A percentile compares a stretch with the other conserved stretches of the same genome.
Evolutionary conservation across 2,329 filamentous ascomycete species (phyloP).

Genomic region (Alternaria infectoria): DNA sequence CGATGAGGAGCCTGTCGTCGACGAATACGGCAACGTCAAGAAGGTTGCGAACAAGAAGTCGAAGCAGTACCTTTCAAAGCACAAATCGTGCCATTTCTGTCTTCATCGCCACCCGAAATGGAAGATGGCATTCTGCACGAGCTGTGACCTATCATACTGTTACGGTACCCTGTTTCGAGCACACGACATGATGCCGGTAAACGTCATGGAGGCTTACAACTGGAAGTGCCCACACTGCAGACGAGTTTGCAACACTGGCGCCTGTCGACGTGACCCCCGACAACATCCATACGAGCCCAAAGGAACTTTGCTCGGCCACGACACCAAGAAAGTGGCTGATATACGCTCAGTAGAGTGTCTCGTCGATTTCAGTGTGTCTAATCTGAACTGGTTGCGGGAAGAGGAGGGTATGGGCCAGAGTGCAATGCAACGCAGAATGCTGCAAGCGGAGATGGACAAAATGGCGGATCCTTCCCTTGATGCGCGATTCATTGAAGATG

Average conservation of each 20-base stretch:
- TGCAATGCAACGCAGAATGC: slow-evolving; percentile 56
- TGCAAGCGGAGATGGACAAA: slow-evolving; percentile 62
- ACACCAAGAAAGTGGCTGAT: slow-evolving; percentile 89
- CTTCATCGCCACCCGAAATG: slow-evolving; percentile 79
- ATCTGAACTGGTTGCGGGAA: slow-evolving; percentile 79
- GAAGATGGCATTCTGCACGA: slow-evolving; percentile 81
- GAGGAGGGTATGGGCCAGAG: slow-evolving; percentile 52
- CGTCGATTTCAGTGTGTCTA: slow-evolving; percentile 89
- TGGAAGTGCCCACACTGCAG: slow-evolving; percentile 92
- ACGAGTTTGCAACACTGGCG: slow-evolving; percentile 84
- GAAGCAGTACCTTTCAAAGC: slow-evolving; percentile 58
- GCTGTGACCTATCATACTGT: slow-evolving; percentile 80
- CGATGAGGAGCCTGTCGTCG: slow-evolving; percentile 63
- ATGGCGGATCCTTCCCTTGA: slow-evolving; percentile 53
- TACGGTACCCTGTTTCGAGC: slow-evolving; percentile 92
- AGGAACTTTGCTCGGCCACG: slow-evolving; percentile 85
- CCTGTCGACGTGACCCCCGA: slow-evolving; percentile 72
- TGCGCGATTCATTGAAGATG: slow-evolving; percentile 52
- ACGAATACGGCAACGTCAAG: slow-evolving; percentile 68
- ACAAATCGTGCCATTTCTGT: slow-evolving; percentile 79
- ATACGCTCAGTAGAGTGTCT: slow-evolving; percentile 87
- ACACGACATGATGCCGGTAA: slow-evolving; percentile 86
- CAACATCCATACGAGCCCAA: slow-evolving; percentile 84
- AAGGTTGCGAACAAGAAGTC: slow-evolving; percentile 68
- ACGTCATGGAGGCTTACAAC: slow-evolving; percentile 76